Base-by-base conservation (phyloP, 169 alveolate genomes). In the Cryptosporidium felis region DNA sequence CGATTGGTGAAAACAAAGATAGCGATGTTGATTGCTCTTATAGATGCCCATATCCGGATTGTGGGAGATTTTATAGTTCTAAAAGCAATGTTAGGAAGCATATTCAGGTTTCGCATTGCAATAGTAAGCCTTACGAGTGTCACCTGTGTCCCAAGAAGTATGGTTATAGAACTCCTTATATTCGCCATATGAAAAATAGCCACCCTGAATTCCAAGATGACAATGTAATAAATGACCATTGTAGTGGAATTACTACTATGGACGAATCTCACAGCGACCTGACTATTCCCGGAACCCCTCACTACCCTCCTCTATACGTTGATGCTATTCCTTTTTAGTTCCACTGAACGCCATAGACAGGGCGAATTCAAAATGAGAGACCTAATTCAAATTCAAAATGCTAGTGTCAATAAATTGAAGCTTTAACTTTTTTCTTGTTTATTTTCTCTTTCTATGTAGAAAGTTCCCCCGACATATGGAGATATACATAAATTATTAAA, bases 321-420 rank as follows among this genome's bases (percentile, higher is more conserved):
- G 85, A 74, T 74, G 85, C 85, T 74, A 74, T 74, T 36, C 85
- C 85, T 53, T 74, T 74, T 56, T 74, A 74, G 41, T 74, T 74
- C 56, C 36, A n/a, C 85, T 49, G 56, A 23, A 34, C 38, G 41
- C 45, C 21, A 18, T 38, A 41, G 21, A 32, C 16, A 28, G n/a
- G 14, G 8, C 16, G 23, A 3, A 8, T 61, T 34, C 8, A 61
- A 61, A 23, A 18, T n/a, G 40, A 59, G 36, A 8, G 26, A 45
- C 16, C 81, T 65, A 65, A 60, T 47, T 65, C 62, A 42, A 34
- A 65, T 46, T 47, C 18, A 56, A 18, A 16, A 56, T 28, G 38
- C 30, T 41, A 65, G 81, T 65, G 62, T 44, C 62, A 65, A 28
- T 46, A 65, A 62, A 41, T 45, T 65, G 46, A 65, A 44, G 53